Evolutionary conservation across 2,329 filamentous ascomycete genomes (phyloP).

Genomic region (Proliferodiscus dingleyae): DNA sequence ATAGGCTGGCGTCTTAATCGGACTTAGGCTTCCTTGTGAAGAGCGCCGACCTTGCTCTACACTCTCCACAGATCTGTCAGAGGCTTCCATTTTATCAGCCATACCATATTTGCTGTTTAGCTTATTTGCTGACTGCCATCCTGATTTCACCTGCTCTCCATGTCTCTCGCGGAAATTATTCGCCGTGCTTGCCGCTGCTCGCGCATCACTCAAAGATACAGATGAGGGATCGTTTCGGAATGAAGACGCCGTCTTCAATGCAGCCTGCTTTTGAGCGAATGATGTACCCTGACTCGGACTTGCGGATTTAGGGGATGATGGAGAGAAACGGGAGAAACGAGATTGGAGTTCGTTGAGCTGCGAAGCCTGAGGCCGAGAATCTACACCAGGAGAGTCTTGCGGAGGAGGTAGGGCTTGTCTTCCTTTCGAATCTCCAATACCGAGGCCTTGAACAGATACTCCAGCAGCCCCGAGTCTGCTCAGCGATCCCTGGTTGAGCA

Average conservation of each 20-base stretch:
- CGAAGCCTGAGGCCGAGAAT: slow-evolving; percentile 13
- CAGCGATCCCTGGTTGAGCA: slow-evolving; percentile 41
- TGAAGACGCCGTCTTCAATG: slow-evolving; percentile 45
- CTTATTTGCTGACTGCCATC: slow-evolving; percentile 39
- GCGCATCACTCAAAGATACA: slow-evolving; percentile 46
- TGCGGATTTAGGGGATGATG: slow-evolving; percentile 29
- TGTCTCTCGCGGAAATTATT: slow-evolving; percentile 57
- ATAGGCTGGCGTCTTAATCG: background rate
- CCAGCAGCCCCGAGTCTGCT: slow-evolving; percentile 56
- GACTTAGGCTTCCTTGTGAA: slow-evolving; percentile 12
- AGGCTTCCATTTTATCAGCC: slow-evolving; percentile 26
- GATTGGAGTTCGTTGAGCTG: slow-evolving; percentile 34
- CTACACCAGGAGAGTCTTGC: slow-evolving; percentile 13
- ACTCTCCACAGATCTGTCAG: slow-evolving; percentile 11
- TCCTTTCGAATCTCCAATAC: slow-evolving; percentile 44
- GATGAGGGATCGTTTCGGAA: slow-evolving; percentile 47
- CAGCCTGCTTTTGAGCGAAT: slow-evolving; percentile 50
- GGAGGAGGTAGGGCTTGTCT: slow-evolving; percentile 32
- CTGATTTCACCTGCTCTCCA: slow-evolving; percentile 52
- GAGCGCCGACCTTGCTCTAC: no score
- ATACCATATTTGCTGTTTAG: slow-evolving; percentile 31
- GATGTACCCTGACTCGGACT: slow-evolving; percentile 41
- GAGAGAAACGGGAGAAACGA: slow-evolving; percentile 29
- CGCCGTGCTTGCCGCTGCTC: slow-evolving; percentile 45
- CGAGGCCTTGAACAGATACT: slow-evolving; percentile 60